These are phyloP conservation scores for Whalleya microplaca DNA, from an alignment of 2,329 filamentous ascomycete genomes.

Conservation along the genomic window DNA sequence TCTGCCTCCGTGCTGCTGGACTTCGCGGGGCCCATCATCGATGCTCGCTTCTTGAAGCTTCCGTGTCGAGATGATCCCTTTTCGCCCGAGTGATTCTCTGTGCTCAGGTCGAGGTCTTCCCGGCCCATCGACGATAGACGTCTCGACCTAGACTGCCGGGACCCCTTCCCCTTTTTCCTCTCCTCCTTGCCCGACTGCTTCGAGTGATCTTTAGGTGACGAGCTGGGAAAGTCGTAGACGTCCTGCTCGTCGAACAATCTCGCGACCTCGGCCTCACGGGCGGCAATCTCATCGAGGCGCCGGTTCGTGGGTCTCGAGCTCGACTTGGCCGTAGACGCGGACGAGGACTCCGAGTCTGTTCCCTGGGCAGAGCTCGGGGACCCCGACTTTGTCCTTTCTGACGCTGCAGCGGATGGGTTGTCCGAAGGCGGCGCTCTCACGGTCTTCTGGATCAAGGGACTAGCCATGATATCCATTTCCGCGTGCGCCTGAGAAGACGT, in stretches of 20 bases:
- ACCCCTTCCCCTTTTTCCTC: constrained; percentile 34
- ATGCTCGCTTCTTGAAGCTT: constrained; percentile 45
- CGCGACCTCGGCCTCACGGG: constrained; percentile 35
- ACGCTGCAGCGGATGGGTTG: constrained; percentile 39
- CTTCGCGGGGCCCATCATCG: constrained; percentile 45
- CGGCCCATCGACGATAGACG: constrained; percentile 45
- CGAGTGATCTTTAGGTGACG: constrained; percentile 44
- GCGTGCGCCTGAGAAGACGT: constrained; percentile 2
- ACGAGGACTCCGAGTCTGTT: constrained; percentile 12
- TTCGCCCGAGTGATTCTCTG: constrained; percentile 31
- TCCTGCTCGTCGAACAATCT: constrained; percentile 42
- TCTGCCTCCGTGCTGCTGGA: constrained; percentile 35
- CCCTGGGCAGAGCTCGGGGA: constrained; percentile 35
- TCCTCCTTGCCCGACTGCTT: constrained; percentile 25
- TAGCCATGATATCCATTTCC: constrained; percentile 38
- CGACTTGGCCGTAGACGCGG: constrained; percentile 10
- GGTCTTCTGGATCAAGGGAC: constrained; percentile 48
- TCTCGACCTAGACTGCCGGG: constrained; percentile 42
- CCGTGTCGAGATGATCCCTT: constrained; percentile 18
- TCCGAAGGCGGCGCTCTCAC: constrained; percentile 30
- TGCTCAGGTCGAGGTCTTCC: constrained; percentile 39
- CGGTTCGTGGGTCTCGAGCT: constrained; percentile 25
- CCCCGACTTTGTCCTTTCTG: constrained; percentile 46
- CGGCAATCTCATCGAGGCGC: constrained; percentile 35
- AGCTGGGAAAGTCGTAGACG: constrained; percentile 59